Conservation (phyloP, 2,329 filamentous ascomycete genomes). For the Eurotiales sp. region DNA sequence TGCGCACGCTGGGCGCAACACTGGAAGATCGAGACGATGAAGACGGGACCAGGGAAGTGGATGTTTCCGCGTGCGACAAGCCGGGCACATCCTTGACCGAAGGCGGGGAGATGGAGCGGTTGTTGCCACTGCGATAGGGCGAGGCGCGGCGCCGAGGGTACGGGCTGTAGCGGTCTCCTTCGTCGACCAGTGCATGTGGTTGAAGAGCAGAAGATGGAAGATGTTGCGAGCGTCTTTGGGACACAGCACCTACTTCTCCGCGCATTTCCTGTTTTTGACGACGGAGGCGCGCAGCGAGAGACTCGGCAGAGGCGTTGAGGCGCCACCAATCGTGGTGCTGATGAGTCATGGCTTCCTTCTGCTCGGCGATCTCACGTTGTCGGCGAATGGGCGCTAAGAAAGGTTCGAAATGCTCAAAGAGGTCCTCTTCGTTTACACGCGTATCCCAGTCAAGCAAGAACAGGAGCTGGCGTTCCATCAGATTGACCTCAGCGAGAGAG, state of each 20-base stretch:
- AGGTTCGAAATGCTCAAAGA: constrained; percentile 79
- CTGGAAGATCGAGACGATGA: constrained; percentile 42
- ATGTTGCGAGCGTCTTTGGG: constrained; percentile 24
- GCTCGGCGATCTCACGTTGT: constrained; percentile 52
- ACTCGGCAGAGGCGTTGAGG: constrained; percentile 33
- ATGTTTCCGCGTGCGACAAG: constrained; percentile 39
- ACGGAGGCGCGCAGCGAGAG: constrained; percentile 33
- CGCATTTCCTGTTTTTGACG: constrained; percentile 34
- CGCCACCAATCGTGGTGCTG: constrained; percentile 34
- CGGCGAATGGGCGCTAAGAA: constrained; percentile 83
- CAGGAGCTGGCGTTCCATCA: constrained; percentile 98
- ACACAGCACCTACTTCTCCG: constrained; percentile 21
- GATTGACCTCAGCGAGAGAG: constrained; percentile 90
- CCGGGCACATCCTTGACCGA: constrained; percentile 42
- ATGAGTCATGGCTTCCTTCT: constrained; percentile 44
- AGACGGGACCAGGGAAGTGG: constrained; percentile 36
- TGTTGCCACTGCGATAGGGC: constrained; percentile 28
- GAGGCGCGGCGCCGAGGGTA: constrained; percentile 35
- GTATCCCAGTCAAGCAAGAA: constrained; percentile 94
- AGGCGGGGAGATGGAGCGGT: constrained; percentile 41
- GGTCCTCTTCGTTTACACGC: constrained; percentile 76
- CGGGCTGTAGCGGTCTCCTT: constrained; percentile 33
- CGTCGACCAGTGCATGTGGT: constrained; percentile 25
- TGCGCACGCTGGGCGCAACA: constrained; percentile 39
- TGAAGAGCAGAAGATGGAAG: constrained; percentile 30